Evolutionary conservation across 139 green algal genomes (phyloP), one percentile per base, ranked within the genome.

Genomic region (Volvox reticuliferus): DNA sequence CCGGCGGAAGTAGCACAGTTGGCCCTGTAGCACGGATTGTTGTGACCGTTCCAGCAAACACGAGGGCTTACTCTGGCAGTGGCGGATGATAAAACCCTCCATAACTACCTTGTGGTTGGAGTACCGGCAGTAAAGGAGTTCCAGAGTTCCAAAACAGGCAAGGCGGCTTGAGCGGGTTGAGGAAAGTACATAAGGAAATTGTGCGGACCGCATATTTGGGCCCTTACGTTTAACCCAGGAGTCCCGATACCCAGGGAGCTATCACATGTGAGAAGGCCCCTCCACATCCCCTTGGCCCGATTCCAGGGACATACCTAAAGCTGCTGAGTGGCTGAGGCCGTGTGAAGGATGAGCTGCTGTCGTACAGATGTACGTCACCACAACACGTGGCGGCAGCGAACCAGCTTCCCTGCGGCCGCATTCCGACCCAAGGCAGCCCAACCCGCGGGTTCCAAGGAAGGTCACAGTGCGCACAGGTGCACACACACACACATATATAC

Each of bases 331-430:
- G 75, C 76, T 80, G 87, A 55, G 61, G 76, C 33, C 61, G 32
- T 0, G 50, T 24, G 2, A 76, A 61, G 5, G 20, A 61, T 14
- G 32, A 12, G 32, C 32, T 77, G 76, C 61, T 91, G 87, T 91
- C 87, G 76, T 76, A 91, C 76, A 91, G 62, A 63, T 91, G 87
- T 37, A 91, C 87, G 61, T 36, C 32, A 24, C 87, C 87, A 62
- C 33, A 30, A 17, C 50, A 33, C 13, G 87, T 91, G 35, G 30
- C 87, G 2, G 87, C 87, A 0, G 87, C 87, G 75, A 91, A 91
- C 87, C 87, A 91, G 33, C 33, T 79, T 26, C 87, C 87, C 71
- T 89, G 69, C 9, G 62, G 24, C 6, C 5, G 44, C 44, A 55
- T 55, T 55, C n/a, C 44, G 44, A 14, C 44, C 44, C 44, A 9